Base-by-base conservation (phyloP, 805 yeast genomes). In the Spathaspora girioi region DNA sequence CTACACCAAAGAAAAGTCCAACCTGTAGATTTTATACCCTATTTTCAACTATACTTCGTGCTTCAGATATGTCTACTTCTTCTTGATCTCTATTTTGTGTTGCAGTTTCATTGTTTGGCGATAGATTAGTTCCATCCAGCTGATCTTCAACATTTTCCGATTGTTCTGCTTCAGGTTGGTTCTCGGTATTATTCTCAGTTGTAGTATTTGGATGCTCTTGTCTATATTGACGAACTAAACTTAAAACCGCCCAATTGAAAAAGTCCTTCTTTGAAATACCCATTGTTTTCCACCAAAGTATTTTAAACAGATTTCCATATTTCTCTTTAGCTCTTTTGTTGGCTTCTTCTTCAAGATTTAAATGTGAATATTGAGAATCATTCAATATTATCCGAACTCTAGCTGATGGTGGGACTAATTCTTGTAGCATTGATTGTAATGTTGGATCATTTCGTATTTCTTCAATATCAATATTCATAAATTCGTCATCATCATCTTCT, bases 201-300 rank as follows among this genome's bases (percentile, higher is more conserved):
- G 26, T 23, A 40, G 43, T 14, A n/a, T n/a, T n/a, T n/a, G 31
- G 32, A 23, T 56, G 56, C 4, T 49, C 56, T 11, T 53, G 18
- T 40, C 63, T 32, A 46, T 52, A 56, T 31, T 50, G 50, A 31
- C 52, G 57, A 35, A 58, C 56, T 10, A 54, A 40, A 10, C 55
- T 57, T 17, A 61, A 23, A 29, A 82, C 82, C 14, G 79, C 81
- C 70, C 82, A 78, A 61, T 80, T 71, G 59, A 73, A 76, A 49
- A 84, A 57, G 54, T 84, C 82, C 8, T 62, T 56, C 46, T 60
- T 69, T 2, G 75, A 58, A 35, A 84, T 71, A 0, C 87, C 86
- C 84, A 84, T 80, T 4, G 80, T 23, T 40, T 62, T 63, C 86
- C 87, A 84, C 61, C 80, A 80, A 0, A 77, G 14, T 54, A 57